These are phyloP conservation scores for Tetrahymena borealis DNA, from an alignment of 73 alveolate genomes.

Conservation along the genomic window DNA sequence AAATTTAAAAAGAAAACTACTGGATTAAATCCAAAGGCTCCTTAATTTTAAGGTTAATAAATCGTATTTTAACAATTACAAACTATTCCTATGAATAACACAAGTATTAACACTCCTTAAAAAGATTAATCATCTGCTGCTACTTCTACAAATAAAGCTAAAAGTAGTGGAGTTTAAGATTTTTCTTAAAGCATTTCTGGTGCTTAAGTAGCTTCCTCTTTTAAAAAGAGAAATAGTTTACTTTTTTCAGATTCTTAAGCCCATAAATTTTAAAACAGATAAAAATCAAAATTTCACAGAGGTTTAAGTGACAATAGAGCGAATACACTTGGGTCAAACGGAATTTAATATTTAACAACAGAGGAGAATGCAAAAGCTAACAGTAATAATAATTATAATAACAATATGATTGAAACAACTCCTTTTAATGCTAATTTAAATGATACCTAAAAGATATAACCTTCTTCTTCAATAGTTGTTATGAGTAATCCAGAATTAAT, in stretches of 20 bases:
- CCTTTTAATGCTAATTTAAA: background rate
- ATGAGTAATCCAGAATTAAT: background rate
- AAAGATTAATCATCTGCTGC: background rate
- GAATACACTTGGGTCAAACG: background rate
- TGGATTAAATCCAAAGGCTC: background rate
- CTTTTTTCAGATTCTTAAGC: background rate
- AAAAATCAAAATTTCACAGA: background rate
- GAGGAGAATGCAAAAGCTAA: background rate
- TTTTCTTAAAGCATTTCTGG: background rate
- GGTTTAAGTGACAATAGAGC: background rate
- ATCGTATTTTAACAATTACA: background rate
- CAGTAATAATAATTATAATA: background rate
- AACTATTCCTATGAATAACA: background rate
- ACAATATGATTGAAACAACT: background rate
- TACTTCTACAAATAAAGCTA: background rate
- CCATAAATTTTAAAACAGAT: background rate
- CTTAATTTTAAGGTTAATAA: background rate
- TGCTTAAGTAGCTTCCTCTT: background rate
- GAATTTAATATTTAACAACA: background rate
- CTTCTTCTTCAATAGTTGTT: background rate
- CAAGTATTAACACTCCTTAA: background rate
- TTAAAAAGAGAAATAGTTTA: background rate
- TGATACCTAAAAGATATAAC: background rate
- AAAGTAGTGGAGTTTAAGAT: background rate
- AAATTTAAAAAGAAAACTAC: background rate